Evolutionary conservation across 805 yeast species (phyloP), one percentile per base, ranked within the genome.

Genomic region (Candida yuanshanica): DNA sequence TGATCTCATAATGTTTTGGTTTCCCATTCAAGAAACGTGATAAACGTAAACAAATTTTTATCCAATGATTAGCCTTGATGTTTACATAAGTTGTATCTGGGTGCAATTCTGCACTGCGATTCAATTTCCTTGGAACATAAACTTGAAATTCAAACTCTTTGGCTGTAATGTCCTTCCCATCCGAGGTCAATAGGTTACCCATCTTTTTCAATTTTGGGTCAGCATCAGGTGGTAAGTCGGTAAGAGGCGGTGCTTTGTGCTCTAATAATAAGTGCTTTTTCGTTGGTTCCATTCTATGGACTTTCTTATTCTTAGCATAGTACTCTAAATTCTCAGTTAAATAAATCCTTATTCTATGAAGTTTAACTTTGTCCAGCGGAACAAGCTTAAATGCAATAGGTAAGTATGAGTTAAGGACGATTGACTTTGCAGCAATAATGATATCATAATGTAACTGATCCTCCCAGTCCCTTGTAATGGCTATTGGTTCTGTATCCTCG

Each of bases 21-120:
- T 86, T 86, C 11, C 68, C 73, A 36, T 74, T 71, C 34, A 83
- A 80, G n/a, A 70, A 56, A 49, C 74, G 77, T 5, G 95, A 85
- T 31, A 93, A 68, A 38, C 98, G 67, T 39, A 93, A 64, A 48
- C 95, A 83, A 13, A 93, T 74, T 63, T 93, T 93, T 53, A 93
- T 80, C 97, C 99, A 93, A 64, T 93, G 99, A 54, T 86, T 91
- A 7, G 93, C 74, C 63, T 88, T 90, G 47, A 93, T 88, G 51
- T 79, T 80, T 20, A 74, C 77, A 51, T 74, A 82, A 3, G 86
- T 77, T 0, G 96, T 86, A 61, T 93, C 95, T 2, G 98, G 96
- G 53, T 88, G 96, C 22, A 83, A 62, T 43, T 66, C 70, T 40
- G 70, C 72, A 36, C 74, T 73, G 20, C 74, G 75, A 39, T 74